Evolutionary conservation across 768 basidiomycete genomes (phyloP), one percentile per base, ranked within the genome.

Genomic region (Cyathus striatus): DNA sequence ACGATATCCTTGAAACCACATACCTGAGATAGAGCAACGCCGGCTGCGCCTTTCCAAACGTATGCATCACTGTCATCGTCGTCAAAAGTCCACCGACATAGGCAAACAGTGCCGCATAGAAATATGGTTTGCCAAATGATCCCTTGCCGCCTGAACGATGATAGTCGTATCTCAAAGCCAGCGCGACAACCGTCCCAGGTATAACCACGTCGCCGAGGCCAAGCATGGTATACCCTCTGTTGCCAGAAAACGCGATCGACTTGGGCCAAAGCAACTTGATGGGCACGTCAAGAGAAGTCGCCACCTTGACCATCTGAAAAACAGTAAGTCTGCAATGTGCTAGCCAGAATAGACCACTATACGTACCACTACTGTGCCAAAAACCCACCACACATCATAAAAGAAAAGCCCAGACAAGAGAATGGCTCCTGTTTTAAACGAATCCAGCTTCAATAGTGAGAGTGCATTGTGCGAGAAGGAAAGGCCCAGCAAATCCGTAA

Each of bases 341-440:
- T 40, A 6, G 17, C 12, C 6, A 21, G 12, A 10, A 13, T 41
- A 16, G 26, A 9, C 22, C 34, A 35, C 16, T 7, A 6, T 23
- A 69, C 86, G 58, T 60, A 88, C 88, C 63, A 91, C 88, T 54
- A 82, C 76, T 0, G 86, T 87, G 16, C 87, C 88, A 59, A 93
- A 94, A 2, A 94, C 91, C 90, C 90, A 96, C 77, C 84, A 95
- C 30, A 96, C 78, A 58, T 98, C 95, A 58, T 98, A 98, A 32
- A 96, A 36, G 65, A 97, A 91, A 18, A 99, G 68, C 4, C 90
- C 92, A 2, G 76, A 75, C 4, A 99, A 70, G 3, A 97, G 73
- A 46, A 91, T 78, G 30, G 75, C 74, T 5, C 92, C 95, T 13
- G 95, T 96, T 54, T 73, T 64, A 72, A 97, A 95, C 6, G 88